Evolutionary conservation across 2,329 filamentous ascomycete species (phyloP), one percentile per base, ranked within the genome.

Genomic region (Leptodontidium sp.): DNA sequence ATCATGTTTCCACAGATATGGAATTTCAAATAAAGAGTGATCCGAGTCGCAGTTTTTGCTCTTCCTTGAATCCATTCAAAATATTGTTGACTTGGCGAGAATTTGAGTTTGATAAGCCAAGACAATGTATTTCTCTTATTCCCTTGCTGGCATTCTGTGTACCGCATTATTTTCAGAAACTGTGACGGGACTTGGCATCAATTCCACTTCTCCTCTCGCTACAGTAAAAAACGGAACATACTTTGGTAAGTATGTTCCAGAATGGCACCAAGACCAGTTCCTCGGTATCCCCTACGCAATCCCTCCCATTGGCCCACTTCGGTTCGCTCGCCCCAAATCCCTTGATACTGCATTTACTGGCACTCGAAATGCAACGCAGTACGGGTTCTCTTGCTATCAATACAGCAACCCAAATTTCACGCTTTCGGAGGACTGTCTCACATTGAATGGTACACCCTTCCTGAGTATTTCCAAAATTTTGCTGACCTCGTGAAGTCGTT

Each of bases 381-480:
- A 84, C 65, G 81, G 83, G 0, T 78, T 80, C 71, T 83, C 80
- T 68, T 85, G 84, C 71, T 82, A 83, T 77, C 82, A 85, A 70
- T 85, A 84, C 69, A 78, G 78, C 0, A 58, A 58, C 21, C 78
- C 79, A 4, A 75, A 64, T 38, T 77, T 79, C 58, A 79, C 78
- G 29, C 73, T 85, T 32, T 84, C 82, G 1, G 84, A 86, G 71
- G 84, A 87, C 65, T 87, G 86, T 67, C 69, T 83, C 6, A 80
- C 79, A 66, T 69, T 82, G 11, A 83, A 82, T 64, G 77, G 74
- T 77, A 67, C n/a, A 4, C 32, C 1, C 9, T 17, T 15, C 38
- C 43, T 21, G 11, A 26, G 35, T 12, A 9, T n/a, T 12, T 6
- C 17, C 15, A 11, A 2, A 32, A 49, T 26, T 21, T 2, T n/a